Percentiles rank a stretch among this genome's conserved stretches.
Conservation (phyloP, 169 alveolate species). For the Cystoisospora suis region DNA sequence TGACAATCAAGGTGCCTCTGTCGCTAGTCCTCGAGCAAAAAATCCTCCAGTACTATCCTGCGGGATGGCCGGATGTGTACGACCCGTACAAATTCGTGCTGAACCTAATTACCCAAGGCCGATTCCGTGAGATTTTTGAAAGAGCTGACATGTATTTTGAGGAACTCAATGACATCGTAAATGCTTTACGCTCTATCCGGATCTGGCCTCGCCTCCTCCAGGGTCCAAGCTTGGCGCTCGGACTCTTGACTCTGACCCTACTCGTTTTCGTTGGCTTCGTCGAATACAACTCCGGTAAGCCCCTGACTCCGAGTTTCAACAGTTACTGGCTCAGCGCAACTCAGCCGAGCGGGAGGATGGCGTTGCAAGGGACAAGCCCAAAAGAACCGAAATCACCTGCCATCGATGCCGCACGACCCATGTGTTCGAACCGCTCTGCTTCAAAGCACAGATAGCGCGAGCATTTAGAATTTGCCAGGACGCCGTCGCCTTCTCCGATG, state of each 20-base stretch:
- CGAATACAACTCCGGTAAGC: constrained; percentile 20
- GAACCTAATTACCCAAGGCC: neutral
- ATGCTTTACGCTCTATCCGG: neutral
- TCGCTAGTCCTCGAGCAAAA: constrained; percentile 12
- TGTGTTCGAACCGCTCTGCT: too few relatives aligned
- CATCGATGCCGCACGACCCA: too few relatives aligned
- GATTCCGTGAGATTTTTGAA: neutral
- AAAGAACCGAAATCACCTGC: too few relatives aligned
- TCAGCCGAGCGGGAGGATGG: too few relatives aligned
- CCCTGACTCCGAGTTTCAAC: too few relatives aligned
- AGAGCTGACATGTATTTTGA: neutral
- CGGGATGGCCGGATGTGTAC: constrained; percentile 20
- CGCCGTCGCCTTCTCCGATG: constrained; percentile 36
- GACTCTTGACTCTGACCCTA: neutral
- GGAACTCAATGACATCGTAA: constrained; percentile 12
- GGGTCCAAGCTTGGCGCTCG: neutral
- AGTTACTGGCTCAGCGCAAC: too few relatives aligned
- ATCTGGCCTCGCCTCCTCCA: constrained; percentile 10
- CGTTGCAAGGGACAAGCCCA: too few relatives aligned
- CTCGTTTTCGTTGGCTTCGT: constrained; percentile 17
- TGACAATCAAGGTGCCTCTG: constrained; percentile 25
- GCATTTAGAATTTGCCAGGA: constrained; percentile 35
- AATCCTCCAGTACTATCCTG: constrained; percentile 28
- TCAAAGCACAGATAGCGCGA: constrained; percentile 19
- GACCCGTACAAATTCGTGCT: constrained; percentile 2